Conservation (phyloP, 768 basidiomycete species). For the Tephrocybe sp. region DNA sequence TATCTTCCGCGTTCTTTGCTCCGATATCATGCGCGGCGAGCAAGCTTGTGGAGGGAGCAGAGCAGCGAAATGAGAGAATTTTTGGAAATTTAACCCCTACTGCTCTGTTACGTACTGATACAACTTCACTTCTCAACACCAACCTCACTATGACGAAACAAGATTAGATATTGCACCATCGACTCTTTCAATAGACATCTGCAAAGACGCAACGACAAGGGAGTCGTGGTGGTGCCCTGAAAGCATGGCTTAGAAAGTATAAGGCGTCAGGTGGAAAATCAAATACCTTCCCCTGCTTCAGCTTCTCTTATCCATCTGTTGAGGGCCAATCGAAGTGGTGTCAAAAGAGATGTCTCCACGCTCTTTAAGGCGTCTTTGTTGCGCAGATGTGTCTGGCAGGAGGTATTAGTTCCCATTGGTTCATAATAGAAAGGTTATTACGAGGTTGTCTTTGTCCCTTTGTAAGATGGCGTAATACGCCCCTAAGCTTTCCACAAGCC, state of each 20-base stretch:
- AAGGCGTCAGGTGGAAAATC: constrained; percentile 1
- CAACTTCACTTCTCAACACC: no score
- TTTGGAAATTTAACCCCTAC: no score
- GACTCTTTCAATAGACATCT: constrained; percentile 50
- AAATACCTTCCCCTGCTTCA: constrained; percentile 27
- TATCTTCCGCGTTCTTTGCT: no score
- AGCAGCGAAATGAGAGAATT: neutral
- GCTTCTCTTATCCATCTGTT: constrained; percentile 31
- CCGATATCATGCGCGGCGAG: no score
- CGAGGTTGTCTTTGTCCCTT: constrained; percentile 59
- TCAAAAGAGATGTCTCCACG: constrained; percentile 44
- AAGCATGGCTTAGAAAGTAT: constrained; percentile 2
- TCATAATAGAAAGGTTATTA: constrained; percentile 20
- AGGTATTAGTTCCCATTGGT: neutral
- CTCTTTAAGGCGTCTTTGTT: constrained; percentile 41
- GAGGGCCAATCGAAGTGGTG: constrained; percentile 41
- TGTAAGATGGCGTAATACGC: constrained; percentile 66
- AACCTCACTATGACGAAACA: neutral
- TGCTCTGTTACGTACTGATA: no score
- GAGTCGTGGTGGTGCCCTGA: constrained; percentile 31
- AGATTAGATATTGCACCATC: constrained; percentile 30
- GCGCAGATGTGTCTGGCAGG: constrained; percentile 50
- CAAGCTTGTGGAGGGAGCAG: no score
- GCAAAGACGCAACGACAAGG: constrained; percentile 44
- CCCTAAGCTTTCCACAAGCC: constrained; percentile 65